phyloP scores from a whole-genome alignment of 257 asterid genomes.

The Haberlea rhodopensis region DNA sequence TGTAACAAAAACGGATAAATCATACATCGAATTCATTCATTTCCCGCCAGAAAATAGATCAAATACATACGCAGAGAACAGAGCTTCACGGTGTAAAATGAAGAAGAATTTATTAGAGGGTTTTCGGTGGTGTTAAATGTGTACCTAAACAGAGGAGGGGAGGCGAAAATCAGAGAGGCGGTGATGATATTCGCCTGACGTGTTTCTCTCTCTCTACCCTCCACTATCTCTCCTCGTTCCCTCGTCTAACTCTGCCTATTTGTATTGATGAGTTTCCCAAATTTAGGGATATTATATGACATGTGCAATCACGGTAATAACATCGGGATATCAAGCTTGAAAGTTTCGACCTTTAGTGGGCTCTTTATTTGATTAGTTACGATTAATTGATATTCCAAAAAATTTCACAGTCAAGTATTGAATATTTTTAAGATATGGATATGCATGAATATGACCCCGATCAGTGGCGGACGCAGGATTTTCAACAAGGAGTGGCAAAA shows the following conservation, averaged over 20 bases:
- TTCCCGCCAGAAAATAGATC: constrained; percentile 41
- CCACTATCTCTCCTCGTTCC: constrained; percentile 29
- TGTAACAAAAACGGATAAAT: constrained; percentile 15
- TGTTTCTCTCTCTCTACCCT: constrained; percentile 24
- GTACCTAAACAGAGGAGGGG: constrained; percentile 19
- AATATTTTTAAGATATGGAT: too few relatives aligned
- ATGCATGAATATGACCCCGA: too few relatives aligned
- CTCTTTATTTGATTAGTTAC: too few relatives aligned
- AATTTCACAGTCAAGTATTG: too few relatives aligned
- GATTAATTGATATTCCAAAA: too few relatives aligned
- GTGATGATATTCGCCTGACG: constrained; percentile 42
- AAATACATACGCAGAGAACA: constrained; percentile 21
- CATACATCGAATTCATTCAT: constrained; percentile 26
- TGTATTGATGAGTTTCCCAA: constrained; percentile 22
- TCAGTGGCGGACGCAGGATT: too few relatives aligned
- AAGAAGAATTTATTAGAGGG: constrained; percentile 33
- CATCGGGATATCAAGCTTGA: too few relatives aligned
- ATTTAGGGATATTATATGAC: background rate
- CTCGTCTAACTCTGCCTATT: constrained; percentile 28
- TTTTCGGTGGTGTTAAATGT: constrained; percentile 34
- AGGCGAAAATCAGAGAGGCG: constrained; percentile 30
- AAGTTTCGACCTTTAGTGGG: too few relatives aligned
- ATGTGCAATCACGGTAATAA: background rate
- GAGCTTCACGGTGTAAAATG: constrained; percentile 22
- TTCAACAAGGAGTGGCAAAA: too few relatives aligned